Evolutionary conservation across 1,284 basidiomycete genomes (phyloP), one percentile per base, ranked within the genome.

Genomic region (Cystobasidium slooffiae): DNA sequence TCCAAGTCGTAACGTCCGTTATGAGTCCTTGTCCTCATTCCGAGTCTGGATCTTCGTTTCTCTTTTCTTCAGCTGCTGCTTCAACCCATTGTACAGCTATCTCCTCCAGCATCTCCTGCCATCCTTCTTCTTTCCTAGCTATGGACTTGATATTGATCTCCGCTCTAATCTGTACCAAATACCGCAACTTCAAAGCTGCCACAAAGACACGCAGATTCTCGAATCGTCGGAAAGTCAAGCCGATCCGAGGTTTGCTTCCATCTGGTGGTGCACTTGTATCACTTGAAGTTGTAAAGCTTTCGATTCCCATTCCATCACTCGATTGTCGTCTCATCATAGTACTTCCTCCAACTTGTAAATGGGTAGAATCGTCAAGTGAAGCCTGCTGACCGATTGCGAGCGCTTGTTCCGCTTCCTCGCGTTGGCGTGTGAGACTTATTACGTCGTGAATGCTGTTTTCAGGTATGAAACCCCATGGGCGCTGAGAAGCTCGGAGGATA

Each of bases 391-490:
- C 6, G 16, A 1, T 49, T 9, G 41, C 16, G 31, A 20, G 18
- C 22, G 47, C 44, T 63, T 39, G 43, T 44, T 63, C 82, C 44
- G 7, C 41, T 18, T 16, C 9, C 44, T 63, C 6, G n/a, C 61
- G 44, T n/a, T 63, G 37, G 3, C 3, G 64, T 14, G 31, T 67
- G 10, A 67, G 85, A 1, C 86, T 84, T 22, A 88, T 82, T 55
- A 93, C 88, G 78, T 92, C 90, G 79, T 95, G 93, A 22, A 95
- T 88, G 3, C 88, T 87, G 74, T 90, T 87, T 43, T 86, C 84
- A 70, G 86, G 90, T 70, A 95, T 90, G 81, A 90, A 94, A 0
- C 93, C 93, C 92, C 93, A 95, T 1, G 91, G 91, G 77, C 90
- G 88, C 64, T 88, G 87, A 9, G 91, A 93, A 74, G 88, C 86